Evolutionary conservation across 176 grass and related monocot genomes (phyloP).

Genomic region (Miscanthus lutarioriparius): DNA sequence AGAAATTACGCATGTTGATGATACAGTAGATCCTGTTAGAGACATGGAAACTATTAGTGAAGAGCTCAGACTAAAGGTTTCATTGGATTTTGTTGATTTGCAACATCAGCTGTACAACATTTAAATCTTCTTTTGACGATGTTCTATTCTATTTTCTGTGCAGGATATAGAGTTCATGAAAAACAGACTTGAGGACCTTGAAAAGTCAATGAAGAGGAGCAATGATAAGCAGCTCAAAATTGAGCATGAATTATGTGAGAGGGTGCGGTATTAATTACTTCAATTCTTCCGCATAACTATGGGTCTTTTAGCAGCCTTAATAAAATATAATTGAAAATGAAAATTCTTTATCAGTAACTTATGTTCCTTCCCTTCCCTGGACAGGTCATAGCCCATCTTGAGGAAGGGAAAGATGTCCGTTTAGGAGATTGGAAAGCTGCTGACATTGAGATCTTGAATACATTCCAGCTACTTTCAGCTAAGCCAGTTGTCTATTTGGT

Average conservation of each 20-base stretch:
- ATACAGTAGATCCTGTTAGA: constrained; percentile 94
- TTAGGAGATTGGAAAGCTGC: constrained; percentile 93
- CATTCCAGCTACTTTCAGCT: constrained; percentile 86
- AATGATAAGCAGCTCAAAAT: constrained; percentile 97
- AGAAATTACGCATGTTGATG: constrained; percentile 93
- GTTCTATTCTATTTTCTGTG: constrained; percentile 32
- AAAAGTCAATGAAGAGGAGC: constrained; percentile 98
- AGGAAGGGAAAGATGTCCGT: constrained; percentile 81
- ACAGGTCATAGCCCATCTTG: constrained; percentile 65
- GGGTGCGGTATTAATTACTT: constrained; percentile 40
- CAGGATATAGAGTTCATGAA: constrained; percentile 89
- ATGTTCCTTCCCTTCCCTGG: constrained; percentile 18
- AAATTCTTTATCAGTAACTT: constrained; percentile 22
- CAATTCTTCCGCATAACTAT: neutral
- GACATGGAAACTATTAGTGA: constrained; percentile 90
- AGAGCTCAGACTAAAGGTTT: constrained; percentile 96
- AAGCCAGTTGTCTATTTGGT: constrained; percentile 98
- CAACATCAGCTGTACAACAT: neutral
- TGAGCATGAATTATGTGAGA: constrained; percentile 87
- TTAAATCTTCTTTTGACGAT: neutral
- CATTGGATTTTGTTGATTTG: constrained; percentile 17
- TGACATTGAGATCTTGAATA: constrained; percentile 96
- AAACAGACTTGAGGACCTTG: constrained; percentile 78
- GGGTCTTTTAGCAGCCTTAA: constrained; percentile 3
- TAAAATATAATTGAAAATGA: neutral